These are phyloP conservation scores for Aspergillus fumigatus DNA, from an alignment of 2,329 filamentous ascomycete species.

Conservation along the genomic window DNA sequence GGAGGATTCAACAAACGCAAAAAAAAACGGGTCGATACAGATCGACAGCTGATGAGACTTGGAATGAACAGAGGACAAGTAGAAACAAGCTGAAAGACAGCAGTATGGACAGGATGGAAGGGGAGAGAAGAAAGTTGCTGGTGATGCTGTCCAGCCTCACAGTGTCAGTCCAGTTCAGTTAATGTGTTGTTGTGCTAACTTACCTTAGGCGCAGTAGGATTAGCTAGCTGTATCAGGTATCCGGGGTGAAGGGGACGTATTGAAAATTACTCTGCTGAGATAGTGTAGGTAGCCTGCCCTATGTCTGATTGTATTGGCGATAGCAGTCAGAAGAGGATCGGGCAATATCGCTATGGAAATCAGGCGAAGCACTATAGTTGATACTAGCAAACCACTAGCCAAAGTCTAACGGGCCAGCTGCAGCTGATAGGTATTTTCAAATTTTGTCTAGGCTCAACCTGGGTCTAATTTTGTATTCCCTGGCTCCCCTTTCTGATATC, in stretches of 20 bases:
- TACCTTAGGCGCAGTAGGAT: background rate
- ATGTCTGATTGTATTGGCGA: no score
- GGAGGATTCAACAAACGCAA: background rate
- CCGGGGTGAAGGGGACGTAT: background rate
- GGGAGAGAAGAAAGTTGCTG: background rate
- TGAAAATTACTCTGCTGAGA: background rate
- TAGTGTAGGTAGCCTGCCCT: no score
- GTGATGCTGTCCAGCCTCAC: background rate
- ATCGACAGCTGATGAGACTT: background rate
- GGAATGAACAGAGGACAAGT: background rate
- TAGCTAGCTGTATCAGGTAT: background rate
- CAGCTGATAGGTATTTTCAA: conserved; percentile 4
- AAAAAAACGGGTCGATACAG: background rate
- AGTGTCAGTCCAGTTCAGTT: background rate
- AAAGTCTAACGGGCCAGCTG: conserved; percentile 2
- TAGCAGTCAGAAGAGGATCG: no score
- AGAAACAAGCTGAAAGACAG: background rate
- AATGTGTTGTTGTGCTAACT: background rate
- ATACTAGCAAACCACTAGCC: conserved; percentile 7
- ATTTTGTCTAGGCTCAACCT: background rate
- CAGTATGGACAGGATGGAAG: background rate
- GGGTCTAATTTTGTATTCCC: background rate
- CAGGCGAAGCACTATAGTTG: conserved; percentile 1
- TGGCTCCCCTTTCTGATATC: background rate
- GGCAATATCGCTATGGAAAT: background rate